phyloP scores from a whole-genome alignment of 306 rosid species.

The Cucurbita argyrosperma region DNA sequence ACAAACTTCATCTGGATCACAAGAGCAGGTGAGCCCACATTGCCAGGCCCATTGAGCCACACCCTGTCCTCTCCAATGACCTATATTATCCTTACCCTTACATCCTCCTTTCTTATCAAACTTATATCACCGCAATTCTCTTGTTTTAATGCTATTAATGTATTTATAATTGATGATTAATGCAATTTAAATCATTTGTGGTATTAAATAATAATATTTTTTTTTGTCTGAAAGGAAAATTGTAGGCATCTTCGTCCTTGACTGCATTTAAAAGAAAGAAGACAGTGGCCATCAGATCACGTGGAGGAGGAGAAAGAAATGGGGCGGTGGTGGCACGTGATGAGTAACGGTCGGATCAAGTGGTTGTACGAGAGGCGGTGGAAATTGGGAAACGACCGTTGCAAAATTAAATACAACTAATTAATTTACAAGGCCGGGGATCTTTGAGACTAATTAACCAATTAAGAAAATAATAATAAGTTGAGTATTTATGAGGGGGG shows the following conservation, averaged over 20 bases:
- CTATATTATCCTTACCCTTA: not conserved
- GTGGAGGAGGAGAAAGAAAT: not conserved
- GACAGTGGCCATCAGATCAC: not conserved
- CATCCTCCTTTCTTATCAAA: too few relatives aligned
- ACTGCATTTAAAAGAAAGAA: not conserved
- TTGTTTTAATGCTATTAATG: too few relatives aligned
- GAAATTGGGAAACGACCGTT: conserved; percentile 1
- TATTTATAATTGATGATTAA: too few relatives aligned
- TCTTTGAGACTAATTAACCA: not conserved
- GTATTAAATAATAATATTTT: too few relatives aligned
- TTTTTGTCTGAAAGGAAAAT: not conserved
- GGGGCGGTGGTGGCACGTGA: conserved; percentile 1
- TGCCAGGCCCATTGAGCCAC: conserved; percentile 3
- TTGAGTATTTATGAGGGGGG: not conserved
- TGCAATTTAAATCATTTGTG: too few relatives aligned
- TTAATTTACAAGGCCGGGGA: not conserved
- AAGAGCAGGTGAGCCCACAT: not conserved
- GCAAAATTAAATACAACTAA: not conserved
- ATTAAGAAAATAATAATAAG: not conserved
- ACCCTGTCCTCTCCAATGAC: not conserved
- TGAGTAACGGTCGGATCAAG: not conserved
- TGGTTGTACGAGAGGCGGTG: not conserved
- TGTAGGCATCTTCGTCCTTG: not conserved
- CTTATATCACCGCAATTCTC: too few relatives aligned
- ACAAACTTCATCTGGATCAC: not conserved